phyloP scores from a whole-genome alignment of 2,329 filamentous ascomycete genomes.

The Alternaria sp. region DNA sequence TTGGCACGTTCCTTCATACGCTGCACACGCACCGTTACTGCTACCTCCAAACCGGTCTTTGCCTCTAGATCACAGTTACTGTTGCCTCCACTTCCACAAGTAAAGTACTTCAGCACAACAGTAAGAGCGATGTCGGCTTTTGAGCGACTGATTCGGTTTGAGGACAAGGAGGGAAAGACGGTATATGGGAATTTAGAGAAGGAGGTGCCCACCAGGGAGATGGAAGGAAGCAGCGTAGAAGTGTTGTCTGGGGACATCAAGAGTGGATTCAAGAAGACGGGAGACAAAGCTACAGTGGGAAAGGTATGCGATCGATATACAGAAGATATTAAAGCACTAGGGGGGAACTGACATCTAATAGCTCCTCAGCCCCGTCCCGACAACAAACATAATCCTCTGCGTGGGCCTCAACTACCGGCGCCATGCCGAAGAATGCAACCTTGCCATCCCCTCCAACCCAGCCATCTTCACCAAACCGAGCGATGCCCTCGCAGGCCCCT shows the following conservation, averaged over 20 bases:
- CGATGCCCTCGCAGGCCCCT: conserved; percentile 43
- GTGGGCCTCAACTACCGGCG: conserved; percentile 46
- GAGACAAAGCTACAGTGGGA: conserved; percentile 30
- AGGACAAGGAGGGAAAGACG: conserved; percentile 35
- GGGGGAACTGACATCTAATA: not conserved
- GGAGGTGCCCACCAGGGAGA: conserved; percentile 37
- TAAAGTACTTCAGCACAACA: conserved; percentile 3
- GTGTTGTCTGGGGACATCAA: conserved; percentile 38
- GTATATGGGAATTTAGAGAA: conserved; percentile 42
- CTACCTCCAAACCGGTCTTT: not conserved
- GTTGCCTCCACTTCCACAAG: not conserved
- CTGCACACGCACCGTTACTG: not conserved
- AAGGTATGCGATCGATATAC: conserved; percentile 16
- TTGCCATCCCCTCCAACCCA: conserved; percentile 40
- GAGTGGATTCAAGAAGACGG: conserved; percentile 40
- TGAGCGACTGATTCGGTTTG: conserved; percentile 44
- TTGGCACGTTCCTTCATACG: conserved; percentile 4
- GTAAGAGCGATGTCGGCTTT: conserved; percentile 32
- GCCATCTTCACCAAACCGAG: conserved; percentile 47
- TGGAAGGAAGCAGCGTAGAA: conserved; percentile 39
- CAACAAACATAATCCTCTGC: conserved; percentile 41
- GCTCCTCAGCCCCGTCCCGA: conserved; percentile 38
- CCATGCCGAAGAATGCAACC: conserved; percentile 44
- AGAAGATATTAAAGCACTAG: too few relatives aligned
- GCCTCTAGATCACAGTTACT: not conserved